phyloP scores from a whole-genome alignment of 2,329 filamentous ascomycete genomes.

The Curvularia spicifera region DNA sequence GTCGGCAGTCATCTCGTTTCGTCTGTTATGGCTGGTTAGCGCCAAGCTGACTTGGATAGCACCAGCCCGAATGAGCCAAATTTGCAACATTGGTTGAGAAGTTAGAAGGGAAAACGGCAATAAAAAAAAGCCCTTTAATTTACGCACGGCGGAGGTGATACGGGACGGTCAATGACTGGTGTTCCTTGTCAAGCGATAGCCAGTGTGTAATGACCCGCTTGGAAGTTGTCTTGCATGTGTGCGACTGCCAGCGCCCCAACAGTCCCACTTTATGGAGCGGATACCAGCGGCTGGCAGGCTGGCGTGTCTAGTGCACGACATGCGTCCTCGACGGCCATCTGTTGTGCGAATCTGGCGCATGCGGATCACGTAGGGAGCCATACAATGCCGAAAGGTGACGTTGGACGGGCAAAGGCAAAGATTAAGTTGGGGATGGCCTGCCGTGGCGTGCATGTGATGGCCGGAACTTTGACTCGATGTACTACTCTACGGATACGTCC shows the following conservation, averaged over 20 bases:
- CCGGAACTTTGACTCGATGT: not conserved
- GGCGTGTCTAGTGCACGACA: constrained; percentile 33
- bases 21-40: constrained; percentile 1
- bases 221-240: constrained; percentile 30
- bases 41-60: constrained; percentile 10
- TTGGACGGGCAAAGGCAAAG: constrained; percentile 29
- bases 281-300: constrained; percentile 33
- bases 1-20: constrained; percentile 2
- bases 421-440: constrained; percentile 33
- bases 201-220: constrained; percentile 20
- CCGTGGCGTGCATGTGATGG: not conserved
- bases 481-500: not conserved
- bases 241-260: constrained; percentile 37
- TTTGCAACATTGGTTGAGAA: constrained; percentile 5
- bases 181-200: constrained; percentile 17
- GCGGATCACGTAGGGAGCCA: constrained; percentile 34
- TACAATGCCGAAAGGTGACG: constrained; percentile 19
- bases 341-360: constrained; percentile 20
- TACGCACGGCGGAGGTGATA: constrained; percentile 10
- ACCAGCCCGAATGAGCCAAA: not conserved
- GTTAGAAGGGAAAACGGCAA: constrained; percentile 19
- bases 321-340: constrained; percentile 23
- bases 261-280: constrained; percentile 36
- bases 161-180: constrained; percentile 23
- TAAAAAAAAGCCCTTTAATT: constrained; percentile 5